A percentile compares a stretch with the other conserved stretches of the same genome.
Evolutionary conservation across 345 rosid species (phyloP).

Genomic region (Nasturtium officinale): DNA sequence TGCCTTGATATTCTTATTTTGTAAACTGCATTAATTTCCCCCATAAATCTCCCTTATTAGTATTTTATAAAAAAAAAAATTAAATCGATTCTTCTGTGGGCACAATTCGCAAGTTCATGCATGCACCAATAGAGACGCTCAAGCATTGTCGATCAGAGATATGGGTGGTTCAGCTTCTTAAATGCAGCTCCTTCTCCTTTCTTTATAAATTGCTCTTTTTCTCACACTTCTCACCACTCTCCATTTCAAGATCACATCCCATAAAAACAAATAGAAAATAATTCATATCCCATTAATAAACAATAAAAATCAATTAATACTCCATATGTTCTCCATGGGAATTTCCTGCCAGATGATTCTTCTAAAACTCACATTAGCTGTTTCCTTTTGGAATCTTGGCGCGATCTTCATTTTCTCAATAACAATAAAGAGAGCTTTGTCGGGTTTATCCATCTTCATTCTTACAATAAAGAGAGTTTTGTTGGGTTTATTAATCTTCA

Average conservation of each 20-base stretch:
- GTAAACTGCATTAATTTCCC: slow-evolving; percentile 24
- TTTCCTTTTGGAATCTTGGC: slow-evolving; percentile 39
- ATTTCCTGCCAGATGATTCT: slow-evolving; percentile 28
- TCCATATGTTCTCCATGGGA: slow-evolving; percentile 17
- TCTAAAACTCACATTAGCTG: slow-evolving; percentile 28
- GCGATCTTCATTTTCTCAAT: slow-evolving; percentile 30
- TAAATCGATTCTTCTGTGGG: slow-evolving; percentile 27
- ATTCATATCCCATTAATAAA: not conserved
- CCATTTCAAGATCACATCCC: slow-evolving; percentile 26
- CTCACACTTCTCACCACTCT: slow-evolving; percentile 23
- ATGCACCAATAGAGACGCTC: slow-evolving; percentile 35
- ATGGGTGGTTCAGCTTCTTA: slow-evolving; percentile 36
- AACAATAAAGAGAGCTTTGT: slow-evolving; percentile 40
- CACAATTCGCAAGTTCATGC: slow-evolving; percentile 20
- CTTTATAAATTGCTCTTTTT: slow-evolving; percentile 20
- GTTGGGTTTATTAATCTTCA: slow-evolving; percentile 55
- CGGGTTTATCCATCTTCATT: slow-evolving; percentile 55
- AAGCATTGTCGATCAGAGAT: slow-evolving; percentile 26
- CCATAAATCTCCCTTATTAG: not conserved
- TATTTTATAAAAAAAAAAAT: not conserved
- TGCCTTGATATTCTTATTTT: slow-evolving; percentile 11
- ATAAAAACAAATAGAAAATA: not conserved
- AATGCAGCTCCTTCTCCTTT: slow-evolving; percentile 28
- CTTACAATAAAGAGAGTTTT: slow-evolving; percentile 30
- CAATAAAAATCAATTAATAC: not conserved